Evolutionary conservation across 2,329 filamentous ascomycete genomes (phyloP).

Genomic region (Dryadomyces quercivorus): DNA sequence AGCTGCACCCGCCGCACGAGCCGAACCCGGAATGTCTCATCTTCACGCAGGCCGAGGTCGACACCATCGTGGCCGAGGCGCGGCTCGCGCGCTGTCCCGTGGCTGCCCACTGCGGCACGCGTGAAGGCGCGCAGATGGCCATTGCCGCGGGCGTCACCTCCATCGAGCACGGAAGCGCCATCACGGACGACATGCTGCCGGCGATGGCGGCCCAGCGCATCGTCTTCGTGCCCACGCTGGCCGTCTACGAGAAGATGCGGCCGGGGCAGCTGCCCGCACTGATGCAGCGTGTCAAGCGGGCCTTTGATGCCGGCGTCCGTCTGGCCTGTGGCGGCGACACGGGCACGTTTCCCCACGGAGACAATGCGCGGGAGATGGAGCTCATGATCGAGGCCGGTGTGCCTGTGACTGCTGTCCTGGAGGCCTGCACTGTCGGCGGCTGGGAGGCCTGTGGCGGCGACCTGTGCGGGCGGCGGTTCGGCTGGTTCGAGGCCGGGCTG

Average conservation of each 20-base stretch:
- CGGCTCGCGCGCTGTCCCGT: slow-evolving; percentile 27
- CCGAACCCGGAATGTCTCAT: slow-evolving; percentile 29
- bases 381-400: slow-evolving; percentile 39
- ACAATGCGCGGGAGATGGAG: slow-evolving; percentile 41
- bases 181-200: slow-evolving; percentile 26
- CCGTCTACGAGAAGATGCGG: slow-evolving; percentile 26
- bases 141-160: slow-evolving; percentile 31
- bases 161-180: slow-evolving; percentile 31
- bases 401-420: slow-evolving; percentile 34
- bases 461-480: slow-evolving; percentile 37
- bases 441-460: slow-evolving; percentile 44
- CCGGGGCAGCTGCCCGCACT: slow-evolving; percentile 17
- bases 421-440: slow-evolving; percentile 36
- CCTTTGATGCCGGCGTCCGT: slow-evolving; percentile 32
- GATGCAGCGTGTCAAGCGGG: slow-evolving; percentile 28
- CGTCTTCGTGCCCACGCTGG: slow-evolving; percentile 41
- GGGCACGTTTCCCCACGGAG: slow-evolving; percentile 38
- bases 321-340: slow-evolving; percentile 42
- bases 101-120: slow-evolving; percentile 28
- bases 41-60: slow-evolving; percentile 36
- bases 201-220: slow-evolving; percentile 30
- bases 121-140: slow-evolving; percentile 31
- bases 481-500: slow-evolving; percentile 33
- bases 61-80: slow-evolving; percentile 35
- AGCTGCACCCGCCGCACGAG: slow-evolving; percentile 23